These are phyloP conservation scores for Gymnopilus dilepis DNA, from an alignment of 768 basidiomycete species.

Conservation along the genomic window DNA sequence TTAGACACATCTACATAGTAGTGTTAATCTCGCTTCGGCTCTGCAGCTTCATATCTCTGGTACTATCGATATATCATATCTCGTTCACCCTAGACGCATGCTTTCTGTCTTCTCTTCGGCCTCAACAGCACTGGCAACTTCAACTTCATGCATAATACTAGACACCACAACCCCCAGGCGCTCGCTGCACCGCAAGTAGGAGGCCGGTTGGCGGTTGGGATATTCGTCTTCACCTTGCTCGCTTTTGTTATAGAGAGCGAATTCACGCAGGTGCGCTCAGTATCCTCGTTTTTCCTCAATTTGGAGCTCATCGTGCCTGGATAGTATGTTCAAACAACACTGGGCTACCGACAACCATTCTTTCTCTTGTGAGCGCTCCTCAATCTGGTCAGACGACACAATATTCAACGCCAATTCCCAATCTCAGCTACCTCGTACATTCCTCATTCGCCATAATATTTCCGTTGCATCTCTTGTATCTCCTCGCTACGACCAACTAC, in stretches of 20 bases:
- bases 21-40: neutral
- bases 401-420: neutral
- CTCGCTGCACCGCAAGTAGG: slow-evolving; percentile 43
- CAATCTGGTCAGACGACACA: neutral
- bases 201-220: slow-evolving; percentile 51
- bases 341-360: slow-evolving; percentile 86
- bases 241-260: slow-evolving; percentile 82
- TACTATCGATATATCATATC: neutral
- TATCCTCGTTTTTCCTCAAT: neutral
- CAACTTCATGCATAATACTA: slow-evolving; percentile 34
- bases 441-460: slow-evolving; percentile 79
- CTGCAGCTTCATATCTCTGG: neutral
- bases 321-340: slow-evolving; percentile 79
- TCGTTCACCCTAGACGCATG: slow-evolving; percentile 15
- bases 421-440: slow-evolving; percentile 82
- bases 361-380: slow-evolving; percentile 73
- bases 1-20: neutral
- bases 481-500: slow-evolving; percentile 54
- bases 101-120: slow-evolving; percentile 3
- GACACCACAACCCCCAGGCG: slow-evolving; percentile 20
- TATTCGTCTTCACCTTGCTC: slow-evolving; percentile 66
- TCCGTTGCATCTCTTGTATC: slow-evolving; percentile 78
- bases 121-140: too few species aligned
- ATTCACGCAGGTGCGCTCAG: slow-evolving; percentile 65
- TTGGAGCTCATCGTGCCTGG: slow-evolving; percentile 12